Evolutionary conservation across 169 alveolate genomes (phyloP).

Genomic region (Plasmodium vinckei): DNA sequence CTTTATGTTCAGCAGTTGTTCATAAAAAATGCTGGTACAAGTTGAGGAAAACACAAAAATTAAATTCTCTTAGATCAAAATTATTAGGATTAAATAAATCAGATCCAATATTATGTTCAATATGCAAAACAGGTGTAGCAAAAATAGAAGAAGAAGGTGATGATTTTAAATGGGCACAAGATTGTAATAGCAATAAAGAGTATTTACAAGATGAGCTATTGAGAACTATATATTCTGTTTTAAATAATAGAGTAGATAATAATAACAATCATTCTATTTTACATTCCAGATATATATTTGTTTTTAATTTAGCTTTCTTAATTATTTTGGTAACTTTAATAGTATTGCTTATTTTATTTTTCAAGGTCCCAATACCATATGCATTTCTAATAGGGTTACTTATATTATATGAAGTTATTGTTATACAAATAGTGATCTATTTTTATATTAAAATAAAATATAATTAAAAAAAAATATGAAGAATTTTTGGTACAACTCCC

Average conservation of each 20-base stretch:
- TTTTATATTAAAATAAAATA: conserved; percentile 26
- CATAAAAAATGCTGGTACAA: conserved; percentile 74
- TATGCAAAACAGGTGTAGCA: conserved; percentile 75
- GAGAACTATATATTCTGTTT: conserved; percentile 38
- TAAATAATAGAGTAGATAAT: conserved; percentile 45
- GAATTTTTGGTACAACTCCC: no score
- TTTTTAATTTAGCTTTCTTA: conserved; percentile 45
- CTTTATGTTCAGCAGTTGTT: conserved; percentile 72
- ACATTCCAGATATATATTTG: conserved; percentile 60
- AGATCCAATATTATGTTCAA: conserved; percentile 71
- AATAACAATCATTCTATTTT: conserved; percentile 3
- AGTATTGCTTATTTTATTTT: conserved; percentile 30
- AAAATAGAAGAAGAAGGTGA: conserved; percentile 69
- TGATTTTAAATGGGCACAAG: conserved; percentile 46
- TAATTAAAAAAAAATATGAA: conserved; percentile 1
- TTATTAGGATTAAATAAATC: conserved; percentile 47
- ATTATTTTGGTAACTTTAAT: conserved; percentile 20
- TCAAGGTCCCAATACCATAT: conserved; percentile 33
- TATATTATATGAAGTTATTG: conserved; percentile 56
- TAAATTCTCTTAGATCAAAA: conserved; percentile 64
- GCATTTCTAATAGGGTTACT: conserved; percentile 37
- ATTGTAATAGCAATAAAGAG: conserved; percentile 44
- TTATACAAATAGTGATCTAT: conserved; percentile 52
- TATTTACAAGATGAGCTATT: conserved; percentile 72
- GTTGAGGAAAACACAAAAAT: conserved; percentile 51